Conservation (phyloP, 768 basidiomycete species). For the Xerocomus spinulosus region DNA sequence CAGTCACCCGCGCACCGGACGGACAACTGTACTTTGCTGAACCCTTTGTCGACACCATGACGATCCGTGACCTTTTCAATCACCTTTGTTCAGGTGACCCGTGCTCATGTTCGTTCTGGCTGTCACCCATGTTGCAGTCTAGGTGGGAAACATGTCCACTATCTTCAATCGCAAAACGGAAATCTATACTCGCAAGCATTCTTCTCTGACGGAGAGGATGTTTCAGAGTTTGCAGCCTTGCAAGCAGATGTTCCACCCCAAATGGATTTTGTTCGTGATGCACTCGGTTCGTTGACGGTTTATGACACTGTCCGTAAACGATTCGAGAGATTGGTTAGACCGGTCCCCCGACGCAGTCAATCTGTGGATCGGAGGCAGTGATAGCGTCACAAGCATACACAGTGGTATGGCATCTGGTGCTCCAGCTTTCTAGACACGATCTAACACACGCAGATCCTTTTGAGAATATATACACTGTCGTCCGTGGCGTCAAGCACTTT, state of each 20-base stretch:
- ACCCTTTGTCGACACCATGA: conserved; percentile 65
- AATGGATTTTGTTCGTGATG: conserved; percentile 71
- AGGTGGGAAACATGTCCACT: conserved; percentile 42
- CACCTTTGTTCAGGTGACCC: conserved; percentile 35
- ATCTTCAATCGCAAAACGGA: conserved; percentile 91
- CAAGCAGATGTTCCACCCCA: conserved; percentile 64
- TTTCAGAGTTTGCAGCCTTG: conserved; percentile 60
- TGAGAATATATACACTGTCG: conserved; percentile 89
- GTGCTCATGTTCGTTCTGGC: not conserved
- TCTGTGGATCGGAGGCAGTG: conserved; percentile 81
- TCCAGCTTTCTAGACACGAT: not conserved
- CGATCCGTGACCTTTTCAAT: conserved; percentile 51
- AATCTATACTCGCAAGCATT: conserved; percentile 60
- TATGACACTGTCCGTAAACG: not conserved
- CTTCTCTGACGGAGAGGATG: conserved; percentile 33
- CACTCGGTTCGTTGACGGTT: conserved; percentile 53
- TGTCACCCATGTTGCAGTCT: not conserved
- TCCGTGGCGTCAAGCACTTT: conserved; percentile 82
- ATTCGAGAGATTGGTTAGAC: conserved; percentile 33
- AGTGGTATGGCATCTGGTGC: conserved; percentile 50
- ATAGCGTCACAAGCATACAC: conserved; percentile 81
- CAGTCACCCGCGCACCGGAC: conserved; percentile 52
- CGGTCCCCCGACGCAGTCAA: conserved; percentile 83
- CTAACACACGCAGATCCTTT: conserved; percentile 60
- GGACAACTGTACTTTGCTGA: conserved; percentile 69